Base-by-base conservation (phyloP, 441 rosid genomes). In the Syzygium syzygioides region DNA sequence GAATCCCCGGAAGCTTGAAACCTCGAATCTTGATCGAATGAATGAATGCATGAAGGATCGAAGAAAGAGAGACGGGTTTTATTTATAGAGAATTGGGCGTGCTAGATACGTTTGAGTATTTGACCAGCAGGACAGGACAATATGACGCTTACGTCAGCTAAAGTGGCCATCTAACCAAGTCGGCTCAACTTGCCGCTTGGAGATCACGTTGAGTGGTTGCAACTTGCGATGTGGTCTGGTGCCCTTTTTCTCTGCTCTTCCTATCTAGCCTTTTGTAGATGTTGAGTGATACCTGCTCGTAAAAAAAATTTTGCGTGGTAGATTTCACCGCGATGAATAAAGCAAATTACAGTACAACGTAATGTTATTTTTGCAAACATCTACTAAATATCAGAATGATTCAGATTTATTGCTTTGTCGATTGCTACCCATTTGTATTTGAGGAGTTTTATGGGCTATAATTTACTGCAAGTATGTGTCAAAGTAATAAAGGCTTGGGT, bases 391-490 rank as follows among this genome's bases (percentile, higher is more conserved):
- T 1, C 14, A 59, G 3, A 59, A 59, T 4, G 14, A 26, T 26
- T 59, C 12, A 14, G 5, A 59, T 26, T 26, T 5, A 26, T 13
- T 26, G 10, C 15, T 59, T 59, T 59, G 41, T 26, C 3, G 17
- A 59, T 59, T 26, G 17, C 1, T 0, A 13, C 30, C 0, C 15
- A 59, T 59, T 2, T 26, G 64, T 26, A 59, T 26, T 12, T 1
- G 30, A 11, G 30, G 64, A 59, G 64, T 6, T 0, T 26, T 7
- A 4, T 59, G 64, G 12, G 26, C 5, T 25, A 2, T 25, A 26
- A 12, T 59, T 0, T 25, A 5, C 7, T 3, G 64, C n/a, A 11
- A 26, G 56, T 12, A 6, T 26, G 5, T 26, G 0, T 59, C 12
- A 26, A 59, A 59, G 64, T 59, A 59, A 59, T 5, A 26, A 26